Evolutionary conservation across 768 basidiomycete genomes (phyloP).

Genomic region (Suillus tomentosus): DNA sequence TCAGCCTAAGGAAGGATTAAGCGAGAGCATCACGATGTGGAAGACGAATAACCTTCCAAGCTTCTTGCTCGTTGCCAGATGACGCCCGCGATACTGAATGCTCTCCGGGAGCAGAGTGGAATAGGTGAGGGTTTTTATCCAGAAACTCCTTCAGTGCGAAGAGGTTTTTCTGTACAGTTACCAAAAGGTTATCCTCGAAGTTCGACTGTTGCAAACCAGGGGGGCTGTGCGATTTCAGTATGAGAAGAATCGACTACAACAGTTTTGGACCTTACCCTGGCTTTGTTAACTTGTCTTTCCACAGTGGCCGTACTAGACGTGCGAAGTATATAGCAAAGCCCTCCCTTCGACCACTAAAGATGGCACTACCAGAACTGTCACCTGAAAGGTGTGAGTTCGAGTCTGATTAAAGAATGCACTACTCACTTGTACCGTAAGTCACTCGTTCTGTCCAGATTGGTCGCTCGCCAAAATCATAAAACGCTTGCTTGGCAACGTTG

Average conservation of each 20-base stretch:
- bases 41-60: constrained; percentile 68
- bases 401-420: constrained; percentile 1
- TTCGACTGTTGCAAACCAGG: constrained; percentile 57
- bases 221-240: constrained; percentile 32
- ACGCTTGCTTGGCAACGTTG: constrained; percentile 77
- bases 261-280: constrained; percentile 46
- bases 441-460: constrained; percentile 80
- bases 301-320: constrained; percentile 81
- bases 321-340: constrained; percentile 87
- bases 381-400: constrained; percentile 35
- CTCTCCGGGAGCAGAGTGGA: constrained; percentile 80
- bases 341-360: constrained; percentile 87
- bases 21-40: constrained; percentile 4
- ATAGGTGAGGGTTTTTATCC: constrained; percentile 81
- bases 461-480: constrained; percentile 84
- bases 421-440: constrained; percentile 73
- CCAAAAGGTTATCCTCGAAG: constrained; percentile 60
- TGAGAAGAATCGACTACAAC: constrained; percentile 3
- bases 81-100: constrained; percentile 54
- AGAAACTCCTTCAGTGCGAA: constrained; percentile 75
- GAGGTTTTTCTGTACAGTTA: constrained; percentile 79
- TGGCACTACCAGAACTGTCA: constrained; percentile 70
- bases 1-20: constrained; percentile 58
- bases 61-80: constrained; percentile 74
- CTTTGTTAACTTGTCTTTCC: constrained; percentile 79